Conservation (phyloP, 345 rosid species). For the Dipteronia sinensis region DNA sequence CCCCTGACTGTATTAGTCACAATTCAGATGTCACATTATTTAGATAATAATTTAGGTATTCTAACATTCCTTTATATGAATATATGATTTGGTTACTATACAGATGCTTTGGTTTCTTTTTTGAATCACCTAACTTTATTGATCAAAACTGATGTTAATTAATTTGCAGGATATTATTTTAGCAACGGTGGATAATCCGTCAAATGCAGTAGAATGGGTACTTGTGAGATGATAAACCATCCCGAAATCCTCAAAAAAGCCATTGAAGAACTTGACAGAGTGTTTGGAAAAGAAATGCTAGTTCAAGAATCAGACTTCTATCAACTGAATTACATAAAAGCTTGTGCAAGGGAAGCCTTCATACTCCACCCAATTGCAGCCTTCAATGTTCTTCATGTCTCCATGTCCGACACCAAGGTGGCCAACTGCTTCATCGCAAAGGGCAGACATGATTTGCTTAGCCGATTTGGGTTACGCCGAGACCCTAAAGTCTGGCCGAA, state of each 20-base stretch:
- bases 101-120: no score
- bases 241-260: conserved; percentile 45
- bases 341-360: conserved; percentile 52
- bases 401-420: no score
- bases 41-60: no score
- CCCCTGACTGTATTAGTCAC: no score
- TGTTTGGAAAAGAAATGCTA: conserved; percentile 45
- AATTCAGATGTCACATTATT: no score
- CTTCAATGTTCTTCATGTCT: conserved; percentile 52
- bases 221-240: conserved; percentile 56
- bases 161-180: conserved; percentile 46
- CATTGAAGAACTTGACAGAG: conserved; percentile 38
- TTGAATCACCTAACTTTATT: no score
- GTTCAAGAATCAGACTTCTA: conserved; percentile 52
- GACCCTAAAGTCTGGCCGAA: conserved; percentile 49
- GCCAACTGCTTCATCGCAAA: conserved; percentile 49
- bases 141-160: conserved; percentile 10
- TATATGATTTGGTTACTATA: not conserved
- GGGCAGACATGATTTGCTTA: conserved; percentile 40
- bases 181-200: conserved; percentile 55
- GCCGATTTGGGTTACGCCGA: no score
- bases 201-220: conserved; percentile 23
- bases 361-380: conserved; percentile 51
- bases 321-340: conserved; percentile 43
- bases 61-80: no score